Evolutionary conservation across 1,139 yeast genomes (phyloP).

Genomic region (Sugiyamaella novakii): DNA sequence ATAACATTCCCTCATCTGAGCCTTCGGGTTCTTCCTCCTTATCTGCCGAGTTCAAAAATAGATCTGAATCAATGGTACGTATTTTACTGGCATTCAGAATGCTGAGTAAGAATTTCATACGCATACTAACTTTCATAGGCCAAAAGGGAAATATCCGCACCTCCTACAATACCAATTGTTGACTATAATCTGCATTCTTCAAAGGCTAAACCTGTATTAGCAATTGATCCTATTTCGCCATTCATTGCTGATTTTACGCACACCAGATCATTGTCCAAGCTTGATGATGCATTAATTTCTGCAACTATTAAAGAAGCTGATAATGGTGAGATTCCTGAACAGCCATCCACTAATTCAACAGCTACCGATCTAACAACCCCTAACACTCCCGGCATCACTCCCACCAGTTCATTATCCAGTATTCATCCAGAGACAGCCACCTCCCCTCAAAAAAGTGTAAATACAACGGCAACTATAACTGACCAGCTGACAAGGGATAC

Average conservation of each 20-base stretch:
- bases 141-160: neutral
- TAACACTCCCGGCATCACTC: neutral
- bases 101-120: no score
- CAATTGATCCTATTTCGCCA: constrained; percentile 12
- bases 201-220: neutral
- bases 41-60: no score
- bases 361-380: constrained; percentile 13
- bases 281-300: neutral
- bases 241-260: constrained; percentile 7
- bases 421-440: constrained; percentile 1
- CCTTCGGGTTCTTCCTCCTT: no score
- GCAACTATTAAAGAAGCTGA: neutral
- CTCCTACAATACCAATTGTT: neutral
- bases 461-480: neutral
- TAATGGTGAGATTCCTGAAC: neutral
- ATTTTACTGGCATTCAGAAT: no score
- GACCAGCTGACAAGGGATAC: neutral
- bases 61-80: no score
- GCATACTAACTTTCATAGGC: no score
- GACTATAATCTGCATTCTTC: no score
- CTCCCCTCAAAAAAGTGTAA: neutral
- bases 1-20: no score
- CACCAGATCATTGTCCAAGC: constrained; percentile 1
- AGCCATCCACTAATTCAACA: constrained; percentile 13
- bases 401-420: constrained; percentile 14